Percentiles rank a stretch among this genome's conserved stretches.
Conservation (phyloP, 345 rosid genomes). For the Firmiana major region DNA sequence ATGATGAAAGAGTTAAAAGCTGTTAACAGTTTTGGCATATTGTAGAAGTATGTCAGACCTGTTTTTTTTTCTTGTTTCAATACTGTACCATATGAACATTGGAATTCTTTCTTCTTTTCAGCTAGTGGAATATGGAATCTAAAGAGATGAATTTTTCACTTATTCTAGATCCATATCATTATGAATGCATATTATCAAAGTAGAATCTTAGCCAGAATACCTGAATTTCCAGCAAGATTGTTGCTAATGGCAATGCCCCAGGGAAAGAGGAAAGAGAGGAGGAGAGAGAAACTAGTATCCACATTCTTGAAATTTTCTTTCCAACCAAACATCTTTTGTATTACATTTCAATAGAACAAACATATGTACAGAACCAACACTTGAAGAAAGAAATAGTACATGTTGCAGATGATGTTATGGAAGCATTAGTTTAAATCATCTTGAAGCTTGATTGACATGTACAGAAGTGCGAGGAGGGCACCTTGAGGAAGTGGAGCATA, state of each 20-base stretch:
- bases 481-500: constrained; percentile 84
- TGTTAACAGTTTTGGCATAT: neutral
- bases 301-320: constrained; percentile 5
- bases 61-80: neutral
- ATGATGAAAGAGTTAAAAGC: neutral
- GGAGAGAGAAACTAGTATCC: neutral
- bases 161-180: neutral
- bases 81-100: neutral
- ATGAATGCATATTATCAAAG: neutral
- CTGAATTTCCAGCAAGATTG: neutral
- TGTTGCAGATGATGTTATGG: neutral
- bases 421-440: constrained; percentile 34
- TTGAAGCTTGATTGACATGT: constrained; percentile 88
- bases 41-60: neutral
- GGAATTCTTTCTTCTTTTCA: neutral
- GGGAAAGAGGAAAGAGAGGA: neutral
- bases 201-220: neutral
- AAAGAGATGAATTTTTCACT: neutral
- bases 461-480: constrained; percentile 69
- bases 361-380: constrained; percentile 4
- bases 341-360: neutral
- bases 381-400: neutral
- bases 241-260: neutral
- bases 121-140: neutral
- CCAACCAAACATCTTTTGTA: neutral